Conservation (phyloP, 73 alveolate species). For the Paramecium octaurelia region DNA sequence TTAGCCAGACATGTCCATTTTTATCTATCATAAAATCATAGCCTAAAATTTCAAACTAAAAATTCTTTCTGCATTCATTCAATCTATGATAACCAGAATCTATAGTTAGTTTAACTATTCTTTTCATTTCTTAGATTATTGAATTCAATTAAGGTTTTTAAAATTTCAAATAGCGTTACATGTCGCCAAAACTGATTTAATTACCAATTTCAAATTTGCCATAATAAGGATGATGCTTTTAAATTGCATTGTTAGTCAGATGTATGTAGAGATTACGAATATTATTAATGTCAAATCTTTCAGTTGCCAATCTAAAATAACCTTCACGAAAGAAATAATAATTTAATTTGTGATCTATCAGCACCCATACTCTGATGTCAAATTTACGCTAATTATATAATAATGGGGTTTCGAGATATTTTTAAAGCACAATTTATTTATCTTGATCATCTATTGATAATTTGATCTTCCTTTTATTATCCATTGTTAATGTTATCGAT, state of each 20-base stretch:
- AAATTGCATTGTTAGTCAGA: slow-evolving; percentile 80
- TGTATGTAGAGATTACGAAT: slow-evolving; percentile 71
- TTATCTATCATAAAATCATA: slow-evolving; percentile 90
- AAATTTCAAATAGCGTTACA: slow-evolving; percentile 66
- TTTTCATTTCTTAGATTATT: slow-evolving; percentile 60
- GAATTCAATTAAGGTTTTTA: slow-evolving; percentile 13
- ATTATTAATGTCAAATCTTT: slow-evolving; percentile 57
- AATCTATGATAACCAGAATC: slow-evolving; percentile 58
- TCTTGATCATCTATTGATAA: slow-evolving; percentile 10
- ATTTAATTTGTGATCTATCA: slow-evolving; percentile 57
- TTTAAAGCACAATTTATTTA: slow-evolving; percentile 64
- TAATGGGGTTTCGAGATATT: slow-evolving; percentile 76
- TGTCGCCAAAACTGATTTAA: slow-evolving; percentile 64
- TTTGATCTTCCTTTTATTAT: slow-evolving; percentile 7
- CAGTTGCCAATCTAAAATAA: slow-evolving; percentile 50
- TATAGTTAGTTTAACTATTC: slow-evolving; percentile 62
- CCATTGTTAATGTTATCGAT: background rate
- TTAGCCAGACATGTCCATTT: slow-evolving; percentile 79
- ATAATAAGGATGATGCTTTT: slow-evolving; percentile 70
- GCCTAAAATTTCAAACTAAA: slow-evolving; percentile 80
- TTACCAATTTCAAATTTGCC: slow-evolving; percentile 85
- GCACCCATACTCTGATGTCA: slow-evolving; percentile 76
- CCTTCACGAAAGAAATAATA: slow-evolving; percentile 53
- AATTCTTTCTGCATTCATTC: slow-evolving; percentile 63
- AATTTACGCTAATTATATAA: slow-evolving; percentile 66